Evolutionary conservation across 139 green algal genomes (phyloP), one percentile per base, ranked within the genome.

Genomic region (Mychonastes homosphaera): DNA sequence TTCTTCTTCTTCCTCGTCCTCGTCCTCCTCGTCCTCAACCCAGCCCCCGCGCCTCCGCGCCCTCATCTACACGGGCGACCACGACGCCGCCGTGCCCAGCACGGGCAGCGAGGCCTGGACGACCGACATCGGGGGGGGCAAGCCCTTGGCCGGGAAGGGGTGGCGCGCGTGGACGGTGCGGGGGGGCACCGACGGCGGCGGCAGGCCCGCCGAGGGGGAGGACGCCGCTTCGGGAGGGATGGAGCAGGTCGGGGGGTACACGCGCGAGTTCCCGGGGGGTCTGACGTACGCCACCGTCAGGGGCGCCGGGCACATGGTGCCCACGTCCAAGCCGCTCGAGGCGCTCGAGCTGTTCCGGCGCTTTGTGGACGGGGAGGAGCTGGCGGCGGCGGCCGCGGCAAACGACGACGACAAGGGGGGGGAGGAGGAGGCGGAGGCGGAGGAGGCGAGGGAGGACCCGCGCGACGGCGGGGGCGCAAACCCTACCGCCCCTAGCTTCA

Each of bases 291-390:
- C 72, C 5, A 93, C 85, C 0, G 66, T 93, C 24, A 78, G 78
- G 40, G 84, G 82, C 36, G 77, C 81, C 21, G 84, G 84, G 1
- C 84, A 92, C 69, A 87, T 87, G 70, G 84, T 91, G 53, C 84
- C 84, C 2, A 58, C 90, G 70, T 79, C 56, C 45, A 85, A 85
- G 58, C 84, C 84, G 0, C 15, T 52, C 2, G 71, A 84, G 60
- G 75, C 79, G 0, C 70, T 91, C 29, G 63, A 63, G 9, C 70
- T 92, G 59, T 70, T 90, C 57, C 23, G 36, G n/a, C 56, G 75
- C 9, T 89, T 72, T 19, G 57, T 72, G 6, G 29, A 56, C 6
- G 49, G 57, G 6, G n/a, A 56, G 45, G 2, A n/a, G 5, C 46
- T 64, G 5, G 50, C n/a, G n/a, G n/a, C n/a, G n/a, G n/a, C n/a